Evolutionary conservation across 164 flowering plant species (phyloP).

Genomic region (Malania oleifera): DNA sequence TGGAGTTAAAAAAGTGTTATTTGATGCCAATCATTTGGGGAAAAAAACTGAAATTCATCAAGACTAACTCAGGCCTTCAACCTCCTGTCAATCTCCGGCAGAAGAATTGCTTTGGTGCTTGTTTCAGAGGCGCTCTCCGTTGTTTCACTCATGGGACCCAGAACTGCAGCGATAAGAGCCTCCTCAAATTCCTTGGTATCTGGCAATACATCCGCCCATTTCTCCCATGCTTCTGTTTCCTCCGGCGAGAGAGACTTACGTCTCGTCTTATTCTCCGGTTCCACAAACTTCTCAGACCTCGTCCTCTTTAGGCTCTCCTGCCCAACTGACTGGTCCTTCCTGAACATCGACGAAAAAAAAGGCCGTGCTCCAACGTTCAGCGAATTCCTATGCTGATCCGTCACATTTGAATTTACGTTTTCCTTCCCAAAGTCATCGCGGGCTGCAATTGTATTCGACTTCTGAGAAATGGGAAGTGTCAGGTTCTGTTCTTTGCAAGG

Average conservation of each 20-base stretch:
- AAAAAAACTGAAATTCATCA: too few species aligned
- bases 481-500: conserved; percentile 63
- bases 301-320: conserved; percentile 70
- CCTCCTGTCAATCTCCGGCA: too few species aligned
- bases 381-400: conserved; percentile 28
- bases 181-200: conserved; percentile 76
- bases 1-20: too few species aligned
- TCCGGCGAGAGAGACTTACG: conserved; percentile 40
- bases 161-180: conserved; percentile 77
- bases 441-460: conserved; percentile 10
- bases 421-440: conserved; percentile 59
- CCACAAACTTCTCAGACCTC: conserved; percentile 44
- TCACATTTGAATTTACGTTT: conserved; percentile 33
- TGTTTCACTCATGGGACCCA: conserved; percentile 34
- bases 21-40: too few species aligned
- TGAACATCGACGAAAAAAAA: conserved; percentile 43
- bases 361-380: conserved; percentile 72
- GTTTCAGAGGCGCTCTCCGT: conserved; percentile 16
- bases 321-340: conserved; percentile 17
- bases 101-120: too few species aligned
- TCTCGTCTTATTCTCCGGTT: conserved; percentile 41
- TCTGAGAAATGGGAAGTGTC: conserved; percentile 4
- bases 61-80: too few species aligned
- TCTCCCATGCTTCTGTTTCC: conserved; percentile 24
- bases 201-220: conserved; percentile 47